These are phyloP conservation scores for Hypoxylon sp. DNA, from an alignment of 2,329 filamentous ascomycete genomes.

Conservation along the genomic window DNA sequence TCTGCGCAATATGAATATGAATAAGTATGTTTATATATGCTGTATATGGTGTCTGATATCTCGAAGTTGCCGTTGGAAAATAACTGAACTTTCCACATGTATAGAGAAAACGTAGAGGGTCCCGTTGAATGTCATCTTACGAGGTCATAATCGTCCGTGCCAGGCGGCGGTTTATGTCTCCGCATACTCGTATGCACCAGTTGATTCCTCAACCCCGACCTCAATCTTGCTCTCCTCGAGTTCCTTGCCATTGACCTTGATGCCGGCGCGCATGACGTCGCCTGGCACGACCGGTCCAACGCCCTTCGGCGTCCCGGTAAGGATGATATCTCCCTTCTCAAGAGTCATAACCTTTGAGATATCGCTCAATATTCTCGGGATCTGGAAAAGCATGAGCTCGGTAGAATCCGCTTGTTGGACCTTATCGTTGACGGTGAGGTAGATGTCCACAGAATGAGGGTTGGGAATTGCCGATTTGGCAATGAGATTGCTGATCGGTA, in stretches of 20 bases:
- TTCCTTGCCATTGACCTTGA: conserved; percentile 85
- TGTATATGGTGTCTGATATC: conserved; percentile 4
- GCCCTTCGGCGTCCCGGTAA: conserved; percentile 98
- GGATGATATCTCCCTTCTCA: conserved; percentile 89
- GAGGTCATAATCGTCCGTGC: not conserved
- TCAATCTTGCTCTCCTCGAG: conserved; percentile 88
- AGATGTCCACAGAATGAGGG: conserved; percentile 90
- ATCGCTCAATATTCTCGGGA: conserved; percentile 88
- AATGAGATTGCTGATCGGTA: conserved; percentile 87
- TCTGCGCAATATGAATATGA: conserved; percentile 6
- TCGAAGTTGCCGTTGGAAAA: not conserved
- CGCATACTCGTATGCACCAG: conserved; percentile 81
- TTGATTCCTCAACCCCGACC: conserved; percentile 84
- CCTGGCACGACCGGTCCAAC: conserved; percentile 89
- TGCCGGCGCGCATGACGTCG: conserved; percentile 87
- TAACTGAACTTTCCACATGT: conserved; percentile 20
- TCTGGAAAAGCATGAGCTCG: conserved; percentile 93
- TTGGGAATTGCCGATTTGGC: conserved; percentile 84
- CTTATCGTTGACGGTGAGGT: conserved; percentile 85
- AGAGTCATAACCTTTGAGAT: conserved; percentile 96
- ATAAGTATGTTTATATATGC: conserved; percentile 1
- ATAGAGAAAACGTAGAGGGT: conserved; percentile 5
- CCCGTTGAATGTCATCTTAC: conserved; percentile 3
- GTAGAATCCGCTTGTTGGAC: conserved; percentile 88
- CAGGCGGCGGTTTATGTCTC: conserved; percentile 69